phyloP scores from a whole-genome alignment of 1,284 basidiomycete genomes.

The Boletus sp. region DNA sequence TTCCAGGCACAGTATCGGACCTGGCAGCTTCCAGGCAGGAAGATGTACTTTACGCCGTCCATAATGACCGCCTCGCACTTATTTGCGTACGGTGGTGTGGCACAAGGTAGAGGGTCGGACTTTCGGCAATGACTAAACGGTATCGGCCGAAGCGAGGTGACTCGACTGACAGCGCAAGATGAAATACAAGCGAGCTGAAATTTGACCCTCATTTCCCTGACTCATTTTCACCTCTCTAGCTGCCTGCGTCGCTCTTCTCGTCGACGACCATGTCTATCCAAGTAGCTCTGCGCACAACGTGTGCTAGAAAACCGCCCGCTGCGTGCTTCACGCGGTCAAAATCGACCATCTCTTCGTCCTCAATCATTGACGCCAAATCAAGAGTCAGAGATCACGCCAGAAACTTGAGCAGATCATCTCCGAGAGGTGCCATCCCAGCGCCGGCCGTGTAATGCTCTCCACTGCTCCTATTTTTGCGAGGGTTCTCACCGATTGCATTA shows the following conservation, averaged over 20 bases:
- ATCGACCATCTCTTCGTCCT: constrained; percentile 47
- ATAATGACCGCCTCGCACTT: no score
- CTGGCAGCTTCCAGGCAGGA: no score
- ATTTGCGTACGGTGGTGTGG: no score
- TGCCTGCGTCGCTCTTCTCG: constrained; percentile 9
- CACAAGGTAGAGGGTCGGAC: no score
- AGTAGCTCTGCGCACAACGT: constrained; percentile 41
- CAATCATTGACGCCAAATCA: constrained; percentile 65
- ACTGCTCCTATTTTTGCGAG: constrained; percentile 6
- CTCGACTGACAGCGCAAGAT: constrained; percentile 16
- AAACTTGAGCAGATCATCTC: constrained; percentile 65
- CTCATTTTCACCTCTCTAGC: constrained; percentile 4
- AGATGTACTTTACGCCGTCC: no score
- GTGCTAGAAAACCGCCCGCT: constrained; percentile 42
- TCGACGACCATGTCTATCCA: constrained; percentile 31
- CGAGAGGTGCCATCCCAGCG: constrained; percentile 52
- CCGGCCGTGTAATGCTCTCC: constrained; percentile 47
- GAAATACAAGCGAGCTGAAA: constrained; percentile 7
- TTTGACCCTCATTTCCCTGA: constrained; percentile 3
- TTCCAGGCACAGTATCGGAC: no score
- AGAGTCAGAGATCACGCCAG: constrained; percentile 67
- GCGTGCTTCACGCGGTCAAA: constrained; percentile 46
- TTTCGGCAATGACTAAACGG: constrained; percentile 23
- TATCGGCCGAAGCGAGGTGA: constrained; percentile 26
- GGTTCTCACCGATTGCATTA: constrained; percentile 28